Evolutionary conservation across 306 rosid species (phyloP).

Genomic region (Macrotyloma uniflorum): DNA sequence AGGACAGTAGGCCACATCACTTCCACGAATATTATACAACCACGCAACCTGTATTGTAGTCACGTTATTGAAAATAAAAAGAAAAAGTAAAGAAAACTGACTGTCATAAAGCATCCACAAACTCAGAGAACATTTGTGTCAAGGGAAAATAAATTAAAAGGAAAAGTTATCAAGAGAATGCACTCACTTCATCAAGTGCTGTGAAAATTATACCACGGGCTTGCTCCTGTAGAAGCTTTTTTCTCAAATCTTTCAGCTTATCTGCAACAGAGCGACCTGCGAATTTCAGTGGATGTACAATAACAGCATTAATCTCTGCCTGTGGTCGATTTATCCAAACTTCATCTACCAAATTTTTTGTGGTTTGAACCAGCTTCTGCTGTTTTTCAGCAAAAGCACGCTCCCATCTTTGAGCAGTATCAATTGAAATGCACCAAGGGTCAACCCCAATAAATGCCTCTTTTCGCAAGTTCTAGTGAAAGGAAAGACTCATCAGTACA

Average conservation of each 20-base stretch:
- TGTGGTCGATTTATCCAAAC: constrained; percentile 83
- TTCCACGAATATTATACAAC: constrained; percentile 94
- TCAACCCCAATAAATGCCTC: constrained; percentile 84
- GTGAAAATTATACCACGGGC: constrained; percentile 74
- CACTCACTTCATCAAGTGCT: constrained; percentile 85
- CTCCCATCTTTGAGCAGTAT: constrained; percentile 86
- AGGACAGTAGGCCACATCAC: constrained; percentile 89
- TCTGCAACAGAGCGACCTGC: constrained; percentile 82
- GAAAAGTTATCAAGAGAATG: constrained; percentile 18
- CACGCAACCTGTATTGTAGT: constrained; percentile 82
- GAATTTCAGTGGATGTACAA: constrained; percentile 68
- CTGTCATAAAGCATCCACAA: constrained; percentile 2
- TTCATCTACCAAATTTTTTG: constrained; percentile 88
- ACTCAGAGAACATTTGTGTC: background rate
- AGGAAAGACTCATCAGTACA: constrained; percentile 37
- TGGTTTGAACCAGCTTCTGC: constrained; percentile 84
- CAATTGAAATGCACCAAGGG: constrained; percentile 92
- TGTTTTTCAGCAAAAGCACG: constrained; percentile 63
- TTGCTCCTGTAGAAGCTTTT: constrained; percentile 60
- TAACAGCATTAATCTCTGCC: constrained; percentile 59
- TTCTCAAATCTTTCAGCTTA: constrained; percentile 78
- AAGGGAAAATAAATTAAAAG: background rate
- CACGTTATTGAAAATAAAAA: constrained; percentile 12
- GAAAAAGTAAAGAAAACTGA: constrained; percentile 27
- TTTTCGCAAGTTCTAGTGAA: constrained; percentile 66